Percentiles rank a stretch among this genome's conserved stretches.
Conservation (phyloP, 768 basidiomycete species). For the Tricholoma flavovirens region DNA sequence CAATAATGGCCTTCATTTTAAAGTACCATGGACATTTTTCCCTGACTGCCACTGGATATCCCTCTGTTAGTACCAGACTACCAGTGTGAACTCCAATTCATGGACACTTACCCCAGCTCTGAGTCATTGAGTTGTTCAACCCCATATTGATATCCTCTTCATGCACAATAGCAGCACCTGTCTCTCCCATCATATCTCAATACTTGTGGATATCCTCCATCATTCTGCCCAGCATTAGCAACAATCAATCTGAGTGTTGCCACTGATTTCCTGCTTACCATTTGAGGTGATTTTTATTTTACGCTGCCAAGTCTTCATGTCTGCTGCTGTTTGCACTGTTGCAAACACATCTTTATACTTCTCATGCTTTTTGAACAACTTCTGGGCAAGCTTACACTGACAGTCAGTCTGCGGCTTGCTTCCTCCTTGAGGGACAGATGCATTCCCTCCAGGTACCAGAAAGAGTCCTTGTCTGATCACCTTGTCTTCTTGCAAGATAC, state of each 20-base stretch:
- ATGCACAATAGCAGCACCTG: not conserved
- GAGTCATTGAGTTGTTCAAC: not conserved
- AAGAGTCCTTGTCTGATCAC: not conserved
- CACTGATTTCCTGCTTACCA: not conserved
- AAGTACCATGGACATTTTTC: no score
- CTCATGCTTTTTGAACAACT: not conserved
- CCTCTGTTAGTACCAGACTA: no score
- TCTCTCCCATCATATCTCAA: not conserved
- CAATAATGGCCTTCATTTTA: no score
- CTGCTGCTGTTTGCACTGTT: not conserved
- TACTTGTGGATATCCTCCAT: not conserved
- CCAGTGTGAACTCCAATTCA: no score
- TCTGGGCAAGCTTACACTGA: not conserved
- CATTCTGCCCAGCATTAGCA: not conserved
- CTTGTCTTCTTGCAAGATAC: not conserved
- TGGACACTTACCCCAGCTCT: not conserved
- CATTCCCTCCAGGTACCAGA: not conserved
- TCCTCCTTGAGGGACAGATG: not conserved
- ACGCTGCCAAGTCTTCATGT: not conserved
- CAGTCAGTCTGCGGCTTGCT: not conserved
- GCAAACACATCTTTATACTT: not conserved
- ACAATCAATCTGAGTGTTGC: no score
- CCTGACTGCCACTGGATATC: no score
- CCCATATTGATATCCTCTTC: not conserved
- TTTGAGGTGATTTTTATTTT: not conserved